Evolutionary conservation across 306 rosid species (phyloP), one percentile per base, ranked within the genome.

Genomic region (Vigna hirtella): DNA sequence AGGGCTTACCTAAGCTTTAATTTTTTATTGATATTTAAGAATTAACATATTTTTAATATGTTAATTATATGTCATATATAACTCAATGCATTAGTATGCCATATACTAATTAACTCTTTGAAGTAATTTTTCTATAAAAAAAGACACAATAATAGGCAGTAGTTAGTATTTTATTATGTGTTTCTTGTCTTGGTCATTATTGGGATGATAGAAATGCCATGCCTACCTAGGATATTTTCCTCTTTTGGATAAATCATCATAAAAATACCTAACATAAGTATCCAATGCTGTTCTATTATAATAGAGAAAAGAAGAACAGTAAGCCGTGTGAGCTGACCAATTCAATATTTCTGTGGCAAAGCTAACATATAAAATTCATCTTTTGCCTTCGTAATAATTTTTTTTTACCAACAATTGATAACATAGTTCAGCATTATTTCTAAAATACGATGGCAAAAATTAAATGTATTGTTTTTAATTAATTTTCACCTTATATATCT

Each of bases 1-100:
- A 81, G 17, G 82, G 76, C 81, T 73, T 85, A 86, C 82, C 82
- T 86, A 65, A 24, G 71, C 79, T 71, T 66, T 66, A 48, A 67
- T 9, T 70, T 0, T 32, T 32, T 63, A 3, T 22, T 32, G 3
- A 2, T 2, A n/a, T 9, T 34, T n/a, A 38, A 65, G 5, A 65
- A 17, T 38, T 38, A n/a, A 10, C 16, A 17, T 17, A 36, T 30
- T 30, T 26, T 18, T 55, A 55, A 53, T 18, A 20, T 42, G 47
- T 1, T 42, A 42, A 42, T 42, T 42, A 9, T 2, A 42, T 58
- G 38, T 3, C 36, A 57, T 22, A 22, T 42, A 40, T 20, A 0
- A 1, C 22, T 20, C 22, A 20, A 20, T 20, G 6, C 9, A 5
- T 36, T 36, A 36, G 42, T 36, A 6, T 36, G 7, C 7, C 42